Conservation (phyloP, 2,329 filamentous ascomycete species). For the Stagonosporopsis rhizophila region DNA sequence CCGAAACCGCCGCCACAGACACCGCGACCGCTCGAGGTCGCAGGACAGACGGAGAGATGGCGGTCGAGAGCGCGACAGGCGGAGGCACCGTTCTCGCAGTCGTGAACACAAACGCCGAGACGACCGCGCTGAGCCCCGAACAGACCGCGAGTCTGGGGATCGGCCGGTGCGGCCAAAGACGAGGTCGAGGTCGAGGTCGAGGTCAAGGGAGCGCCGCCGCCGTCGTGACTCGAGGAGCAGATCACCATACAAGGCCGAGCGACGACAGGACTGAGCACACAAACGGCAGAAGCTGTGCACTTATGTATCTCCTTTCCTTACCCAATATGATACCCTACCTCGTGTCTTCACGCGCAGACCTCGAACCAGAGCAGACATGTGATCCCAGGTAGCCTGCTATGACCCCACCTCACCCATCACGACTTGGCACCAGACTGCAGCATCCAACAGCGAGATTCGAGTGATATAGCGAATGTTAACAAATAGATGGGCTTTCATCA, state of each 20-base stretch:
- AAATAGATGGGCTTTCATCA: no score
- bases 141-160: conserved; percentile 29
- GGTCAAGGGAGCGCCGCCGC: conserved; percentile 23
- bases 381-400: no score
- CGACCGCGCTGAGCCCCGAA: conserved; percentile 32
- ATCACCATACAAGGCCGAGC: conserved; percentile 28
- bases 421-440: no score
- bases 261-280: conserved; percentile 18
- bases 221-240: conserved; percentile 28
- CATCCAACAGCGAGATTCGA: no score
- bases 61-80: conserved; percentile 38
- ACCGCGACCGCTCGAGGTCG: conserved; percentile 40
- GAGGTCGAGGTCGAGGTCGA: conserved; percentile 4
- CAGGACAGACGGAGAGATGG: conserved; percentile 36
- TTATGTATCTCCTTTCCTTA: neutral
- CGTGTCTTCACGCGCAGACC: neutral
- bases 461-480: no score
- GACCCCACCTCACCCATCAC: no score
- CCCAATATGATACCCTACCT: neutral
- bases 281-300: no score
- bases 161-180: conserved; percentile 29
- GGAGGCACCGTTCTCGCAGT: conserved; percentile 40
- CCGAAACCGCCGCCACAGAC: conserved; percentile 37
- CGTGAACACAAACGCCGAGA: conserved; percentile 36
- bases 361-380: no score